These are phyloP conservation scores for Colletotrichum liaoningense DNA, from an alignment of 2,329 filamentous ascomycete genomes.

Conservation along the genomic window DNA sequence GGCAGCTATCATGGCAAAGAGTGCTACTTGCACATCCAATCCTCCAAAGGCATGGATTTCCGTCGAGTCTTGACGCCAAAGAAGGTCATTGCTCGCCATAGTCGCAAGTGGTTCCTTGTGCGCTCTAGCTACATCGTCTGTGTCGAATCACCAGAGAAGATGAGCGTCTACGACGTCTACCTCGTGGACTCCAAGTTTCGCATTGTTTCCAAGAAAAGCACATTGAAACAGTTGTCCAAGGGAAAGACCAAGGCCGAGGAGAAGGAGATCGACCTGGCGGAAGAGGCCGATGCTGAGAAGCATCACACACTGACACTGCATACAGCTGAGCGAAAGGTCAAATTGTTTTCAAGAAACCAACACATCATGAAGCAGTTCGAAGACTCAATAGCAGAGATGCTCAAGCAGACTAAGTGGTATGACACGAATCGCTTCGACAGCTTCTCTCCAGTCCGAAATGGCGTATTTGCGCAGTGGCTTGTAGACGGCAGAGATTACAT, in stretches of 20 bases:
- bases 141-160: slow-evolving; percentile 97
- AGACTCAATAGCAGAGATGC: slow-evolving; percentile 90
- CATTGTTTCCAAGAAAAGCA: slow-evolving; percentile 78
- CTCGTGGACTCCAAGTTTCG: slow-evolving; percentile 92
- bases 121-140: slow-evolving; percentile 97
- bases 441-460: slow-evolving; percentile 88
- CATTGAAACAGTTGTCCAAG: slow-evolving; percentile 59
- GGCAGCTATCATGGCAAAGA: slow-evolving; percentile 98
- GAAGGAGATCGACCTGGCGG: slow-evolving; percentile 57
- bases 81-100: slow-evolving; percentile 84
- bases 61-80: slow-evolving; percentile 82
- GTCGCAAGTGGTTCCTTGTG: slow-evolving; percentile 98
- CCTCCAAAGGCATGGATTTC: slow-evolving; percentile 88
- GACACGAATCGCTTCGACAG: slow-evolving; percentile 88
- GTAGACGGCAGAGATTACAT: slow-evolving; percentile 98
- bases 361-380: slow-evolving; percentile 92
- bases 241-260: slow-evolving; percentile 65
- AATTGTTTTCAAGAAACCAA: slow-evolving; percentile 91
- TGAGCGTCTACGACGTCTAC: slow-evolving; percentile 99
- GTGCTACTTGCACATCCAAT: slow-evolving; percentile 92
- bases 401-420: slow-evolving; percentile 84
- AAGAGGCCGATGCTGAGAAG: slow-evolving; percentile 57
- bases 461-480: slow-evolving; percentile 94
- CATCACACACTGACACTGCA: slow-evolving; percentile 90
- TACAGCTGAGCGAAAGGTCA: slow-evolving; percentile 92